Evolutionary conservation across 108 stramenopile species (phyloP).

Genomic region (Aurantiochytrium sp.): DNA sequence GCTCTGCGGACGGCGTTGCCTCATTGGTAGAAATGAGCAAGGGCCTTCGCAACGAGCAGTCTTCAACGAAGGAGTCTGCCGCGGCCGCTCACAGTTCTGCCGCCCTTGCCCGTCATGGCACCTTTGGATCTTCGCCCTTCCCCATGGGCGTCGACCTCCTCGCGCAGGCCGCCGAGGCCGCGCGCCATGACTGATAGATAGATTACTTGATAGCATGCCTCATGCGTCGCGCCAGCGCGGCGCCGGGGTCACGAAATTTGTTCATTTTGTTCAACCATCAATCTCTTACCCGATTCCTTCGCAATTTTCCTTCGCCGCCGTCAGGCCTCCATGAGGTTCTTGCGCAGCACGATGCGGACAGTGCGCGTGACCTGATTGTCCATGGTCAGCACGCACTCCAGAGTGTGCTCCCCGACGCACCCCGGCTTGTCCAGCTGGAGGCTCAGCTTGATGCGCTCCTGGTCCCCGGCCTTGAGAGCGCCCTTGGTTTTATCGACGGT

Average conservation of each 20-base stretch:
- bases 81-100: no score
- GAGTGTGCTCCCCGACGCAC: background rate
- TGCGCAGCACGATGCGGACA: background rate
- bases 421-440: background rate
- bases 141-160: background rate
- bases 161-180: background rate
- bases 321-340: background rate
- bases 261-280: no score
- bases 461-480: background rate
- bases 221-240: no score
- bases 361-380: constrained; percentile 40
- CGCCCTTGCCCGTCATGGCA: background rate
- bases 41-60: background rate
- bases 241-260: no score
- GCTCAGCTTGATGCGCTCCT: background rate
- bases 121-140: background rate
- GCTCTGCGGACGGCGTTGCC: background rate
- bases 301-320: background rate
- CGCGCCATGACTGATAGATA: background rate
- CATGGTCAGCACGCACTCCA: constrained; percentile 55
- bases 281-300: no score
- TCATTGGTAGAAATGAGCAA: background rate
- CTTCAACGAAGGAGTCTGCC: no score
- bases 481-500: background rate
- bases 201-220: background rate